These are phyloP conservation scores for Yarrowia sp. DNA, from an alignment of 805 yeast genomes.

Conservation along the genomic window DNA sequence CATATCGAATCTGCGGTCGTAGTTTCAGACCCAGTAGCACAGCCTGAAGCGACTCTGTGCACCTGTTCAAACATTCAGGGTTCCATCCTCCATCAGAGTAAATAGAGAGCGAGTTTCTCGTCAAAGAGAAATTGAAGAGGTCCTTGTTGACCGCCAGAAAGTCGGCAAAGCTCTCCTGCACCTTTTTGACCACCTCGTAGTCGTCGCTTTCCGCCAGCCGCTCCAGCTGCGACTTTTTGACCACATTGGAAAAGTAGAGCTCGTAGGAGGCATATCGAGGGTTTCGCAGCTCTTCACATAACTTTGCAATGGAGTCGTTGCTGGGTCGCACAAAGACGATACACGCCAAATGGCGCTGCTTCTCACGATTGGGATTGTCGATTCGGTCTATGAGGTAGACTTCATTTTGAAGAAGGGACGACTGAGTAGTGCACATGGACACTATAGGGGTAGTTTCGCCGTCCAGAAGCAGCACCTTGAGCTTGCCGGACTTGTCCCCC, in stretches of 20 bases:
- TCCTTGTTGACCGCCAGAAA: slow-evolving; percentile 76
- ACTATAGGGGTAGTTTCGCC: slow-evolving; percentile 78
- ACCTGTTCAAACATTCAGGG: slow-evolving; percentile 54
- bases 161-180: slow-evolving; percentile 86
- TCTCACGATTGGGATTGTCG: slow-evolving; percentile 66
- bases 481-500: slow-evolving; percentile 46
- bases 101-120: slow-evolving; percentile 45
- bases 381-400: slow-evolving; percentile 78
- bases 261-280: slow-evolving; percentile 86
- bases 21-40: slow-evolving; percentile 72
- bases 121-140: slow-evolving; percentile 56
- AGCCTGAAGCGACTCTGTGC: slow-evolving; percentile 59
- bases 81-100: slow-evolving; percentile 55
- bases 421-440: slow-evolving; percentile 89
- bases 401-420: slow-evolving; percentile 79
- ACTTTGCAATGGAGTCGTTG: slow-evolving; percentile 62
- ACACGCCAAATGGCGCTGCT: slow-evolving; percentile 81
- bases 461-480: slow-evolving; percentile 82
- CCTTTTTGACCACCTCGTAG: slow-evolving; percentile 74
- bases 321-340: slow-evolving; percentile 79
- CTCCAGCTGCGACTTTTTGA: slow-evolving; percentile 80
- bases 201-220: slow-evolving; percentile 90
- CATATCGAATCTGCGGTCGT: slow-evolving; percentile 82
- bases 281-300: slow-evolving; percentile 69
- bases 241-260: slow-evolving; percentile 74